Evolutionary conservation across 257 asterid species (phyloP).

Genomic region (Nicotiana otophora): DNA sequence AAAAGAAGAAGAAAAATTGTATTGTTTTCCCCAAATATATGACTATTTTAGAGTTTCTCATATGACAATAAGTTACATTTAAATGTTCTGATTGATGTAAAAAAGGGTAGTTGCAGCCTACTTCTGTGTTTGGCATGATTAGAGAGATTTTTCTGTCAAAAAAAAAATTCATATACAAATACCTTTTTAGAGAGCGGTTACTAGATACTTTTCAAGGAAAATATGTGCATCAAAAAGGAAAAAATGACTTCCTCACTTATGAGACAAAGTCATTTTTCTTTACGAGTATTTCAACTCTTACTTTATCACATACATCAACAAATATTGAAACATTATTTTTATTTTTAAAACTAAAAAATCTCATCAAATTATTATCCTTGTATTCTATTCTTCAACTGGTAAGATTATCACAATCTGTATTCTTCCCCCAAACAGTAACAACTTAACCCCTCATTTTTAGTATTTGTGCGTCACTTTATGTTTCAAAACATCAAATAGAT

Average conservation of each 20-base stretch:
- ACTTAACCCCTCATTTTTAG: no score
- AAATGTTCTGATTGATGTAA: neutral
- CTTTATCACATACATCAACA: neutral
- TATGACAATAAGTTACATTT: neutral
- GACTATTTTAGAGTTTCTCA: neutral
- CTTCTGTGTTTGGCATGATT: neutral
- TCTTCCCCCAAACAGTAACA: no score
- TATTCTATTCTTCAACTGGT: no score
- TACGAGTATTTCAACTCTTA: no score
- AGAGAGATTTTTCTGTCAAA: neutral
- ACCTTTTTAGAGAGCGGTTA: no score
- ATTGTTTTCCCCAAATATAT: neutral
- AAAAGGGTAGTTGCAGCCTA: neutral
- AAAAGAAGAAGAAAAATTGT: neutral
- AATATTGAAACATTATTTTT: no score
- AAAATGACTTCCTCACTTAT: neutral
- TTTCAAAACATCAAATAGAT: no score
- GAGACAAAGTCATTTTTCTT: neutral
- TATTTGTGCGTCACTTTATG: no score
- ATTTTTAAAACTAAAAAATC: neutral
- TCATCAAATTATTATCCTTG: no score
- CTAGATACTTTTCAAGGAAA: neutral
- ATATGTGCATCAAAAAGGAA: no score
- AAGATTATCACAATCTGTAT: no score
- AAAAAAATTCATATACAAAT: neutral